Base-by-base conservation (phyloP, 108 stramenopile species). In the Conticribra weissflogii region DNA sequence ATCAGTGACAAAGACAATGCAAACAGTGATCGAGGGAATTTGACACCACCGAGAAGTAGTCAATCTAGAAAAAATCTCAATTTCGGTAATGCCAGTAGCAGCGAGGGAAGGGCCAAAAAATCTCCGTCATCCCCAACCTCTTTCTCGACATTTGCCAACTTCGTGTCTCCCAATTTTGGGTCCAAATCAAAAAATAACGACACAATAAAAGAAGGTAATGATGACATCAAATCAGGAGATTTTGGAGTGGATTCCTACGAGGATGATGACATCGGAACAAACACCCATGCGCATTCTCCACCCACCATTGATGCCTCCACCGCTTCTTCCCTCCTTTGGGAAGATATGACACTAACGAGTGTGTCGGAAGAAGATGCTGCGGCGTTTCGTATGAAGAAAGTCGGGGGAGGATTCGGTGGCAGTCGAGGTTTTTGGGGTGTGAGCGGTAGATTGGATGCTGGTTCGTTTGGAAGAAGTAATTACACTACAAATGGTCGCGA, bases 271-370 rank as follows among this genome's bases (percentile, higher is more conserved):
- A n/a, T n/a, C n/a, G n/a, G n/a, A n/a, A n/a, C n/a, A n/a, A n/a
- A n/a, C n/a, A n/a, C n/a, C 3, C 17, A 63, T 3, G 2, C 2
- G 0, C 18, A 29, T 3, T 66, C 73, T 45, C 73, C 73, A 47
- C 73, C 64, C 0, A 29, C 17, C 5, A 57, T 61, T 2, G 77
- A 78, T 58, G 69, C 77, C 29, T 78, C 77, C 64, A 71, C 64
- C 29, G 77, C 77, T 36, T 78, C 77, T 7, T 78, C 77, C 1
- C 47, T 78, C 16, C 53, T 78, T 24, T 78, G 77, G 77, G 77
- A 78, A 54, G 77, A 78, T 33, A 61, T 59, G 32, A 78, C 77
- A 23, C 33, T 78, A 54, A 78, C 69, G 15, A 71, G 68, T 54
- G 77, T 78, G 1, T 69, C 68, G 14, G 77, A 70, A 32, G 77